Evolutionary conservation across 2,329 filamentous ascomycete species (phyloP).

Genomic region (Penicillium italicum): DNA sequence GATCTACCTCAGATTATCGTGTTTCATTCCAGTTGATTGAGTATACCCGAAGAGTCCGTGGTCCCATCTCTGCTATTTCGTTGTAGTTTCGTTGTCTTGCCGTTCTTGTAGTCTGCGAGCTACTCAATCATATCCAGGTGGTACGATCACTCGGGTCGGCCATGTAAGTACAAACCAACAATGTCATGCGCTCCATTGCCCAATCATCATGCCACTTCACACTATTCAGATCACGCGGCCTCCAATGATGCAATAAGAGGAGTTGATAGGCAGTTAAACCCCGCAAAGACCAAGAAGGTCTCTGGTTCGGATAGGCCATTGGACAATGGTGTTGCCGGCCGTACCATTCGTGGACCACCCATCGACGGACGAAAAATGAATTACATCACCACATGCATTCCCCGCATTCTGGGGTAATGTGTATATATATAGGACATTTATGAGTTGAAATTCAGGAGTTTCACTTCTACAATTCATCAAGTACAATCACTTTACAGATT

Average conservation of each 20-base stretch:
- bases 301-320: neutral
- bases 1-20: neutral
- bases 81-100: neutral
- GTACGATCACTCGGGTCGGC: neutral
- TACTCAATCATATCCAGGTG: neutral
- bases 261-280: neutral
- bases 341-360: neutral
- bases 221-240: neutral
- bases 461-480: neutral
- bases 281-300: neutral
- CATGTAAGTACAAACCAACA: neutral
- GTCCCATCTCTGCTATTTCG: neutral
- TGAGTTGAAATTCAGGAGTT: neutral
- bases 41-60: neutral
- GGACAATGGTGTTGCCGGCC: neutral
- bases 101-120: neutral
- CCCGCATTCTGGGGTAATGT: slow-evolving; percentile 1
- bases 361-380: neutral
- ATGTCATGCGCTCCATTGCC: neutral
- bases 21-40: neutral
- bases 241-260: neutral
- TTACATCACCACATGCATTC: slow-evolving; percentile 6
- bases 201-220: neutral
- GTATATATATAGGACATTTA: neutral
- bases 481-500: neutral